Percentiles rank a stretch among this genome's conserved stretches.
Evolutionary conservation across 2,329 filamentous ascomycete genomes (phyloP).

Genomic region (Davidsoniella virescens): DNA sequence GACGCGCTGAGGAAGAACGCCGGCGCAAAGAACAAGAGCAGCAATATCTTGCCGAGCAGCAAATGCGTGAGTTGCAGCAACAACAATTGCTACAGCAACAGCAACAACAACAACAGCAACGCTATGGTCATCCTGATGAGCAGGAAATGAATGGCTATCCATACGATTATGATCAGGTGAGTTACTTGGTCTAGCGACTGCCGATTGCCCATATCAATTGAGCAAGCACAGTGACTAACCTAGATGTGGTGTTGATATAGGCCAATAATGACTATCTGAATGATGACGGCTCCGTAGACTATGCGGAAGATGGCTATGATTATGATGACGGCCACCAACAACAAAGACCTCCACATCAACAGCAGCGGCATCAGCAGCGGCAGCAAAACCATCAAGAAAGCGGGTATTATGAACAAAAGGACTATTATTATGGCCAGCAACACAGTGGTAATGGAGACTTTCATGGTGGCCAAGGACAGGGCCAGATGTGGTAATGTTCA

Average conservation of each 20-base stretch:
- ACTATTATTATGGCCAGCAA: conserved; percentile 6
- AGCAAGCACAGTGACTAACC: not conserved
- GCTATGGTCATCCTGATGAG: conserved; percentile 19
- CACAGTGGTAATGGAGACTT: not conserved
- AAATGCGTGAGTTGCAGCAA: conserved; percentile 25
- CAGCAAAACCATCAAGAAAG: not conserved
- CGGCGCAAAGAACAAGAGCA: conserved; percentile 33
- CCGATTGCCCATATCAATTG: no score
- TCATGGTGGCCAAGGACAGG: conserved; percentile 1
- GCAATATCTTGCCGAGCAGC: conserved; percentile 30
- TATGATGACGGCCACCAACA: conserved; percentile 20
- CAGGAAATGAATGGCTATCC: conserved; percentile 33
- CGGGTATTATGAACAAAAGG: conserved; percentile 5
- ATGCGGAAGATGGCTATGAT: conserved; percentile 36
- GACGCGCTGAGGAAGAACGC: conserved; percentile 40
- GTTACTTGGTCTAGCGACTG: conserved; percentile 15
- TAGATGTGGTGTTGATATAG: conserved; percentile 18
- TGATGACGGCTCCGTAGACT: conserved; percentile 24
- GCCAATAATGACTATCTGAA: conserved; percentile 31
- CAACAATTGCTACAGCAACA: conserved; percentile 31
- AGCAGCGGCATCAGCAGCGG: not conserved
- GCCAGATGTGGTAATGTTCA: conserved; percentile 11
- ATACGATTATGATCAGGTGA: conserved; percentile 37
- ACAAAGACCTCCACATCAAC: not conserved
- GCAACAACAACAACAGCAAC: conserved; percentile 24